Conservation (phyloP, 2,329 filamentous ascomycete species). For the Simplicillium sp. region DNA sequence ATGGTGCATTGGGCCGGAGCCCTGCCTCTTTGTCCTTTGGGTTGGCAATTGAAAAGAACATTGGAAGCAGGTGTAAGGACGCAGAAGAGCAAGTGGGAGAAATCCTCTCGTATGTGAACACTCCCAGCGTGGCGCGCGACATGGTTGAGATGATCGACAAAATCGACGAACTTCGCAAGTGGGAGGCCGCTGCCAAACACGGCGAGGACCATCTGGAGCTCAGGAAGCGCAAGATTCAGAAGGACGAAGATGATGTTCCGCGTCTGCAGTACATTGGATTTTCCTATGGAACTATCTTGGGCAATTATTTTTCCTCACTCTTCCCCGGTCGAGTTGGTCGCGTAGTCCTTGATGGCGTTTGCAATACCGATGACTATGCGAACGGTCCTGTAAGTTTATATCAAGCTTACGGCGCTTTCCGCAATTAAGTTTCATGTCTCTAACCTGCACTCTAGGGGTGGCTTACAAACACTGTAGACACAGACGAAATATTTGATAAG, state of each 20-base stretch:
- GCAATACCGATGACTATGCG: conserved; percentile 25
- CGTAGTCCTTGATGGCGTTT: conserved; percentile 30
- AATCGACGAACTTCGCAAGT: conserved; percentile 14
- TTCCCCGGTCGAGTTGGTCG: conserved; percentile 27
- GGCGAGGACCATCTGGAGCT: conserved; percentile 1
- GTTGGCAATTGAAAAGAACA: neutral
- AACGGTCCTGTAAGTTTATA: conserved; percentile 15
- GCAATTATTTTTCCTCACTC: conserved; percentile 25
- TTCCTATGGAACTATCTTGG: conserved; percentile 31
- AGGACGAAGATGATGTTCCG: conserved; percentile 7
- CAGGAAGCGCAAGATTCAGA: neutral
- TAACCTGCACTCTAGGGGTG: conserved; percentile 16
- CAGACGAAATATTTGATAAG: conserved; percentile 20
- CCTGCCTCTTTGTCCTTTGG: conserved; percentile 13
- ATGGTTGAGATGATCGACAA: conserved; percentile 23
- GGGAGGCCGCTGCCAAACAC: neutral
- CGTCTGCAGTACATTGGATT: conserved; percentile 24
- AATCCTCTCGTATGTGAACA: conserved; percentile 18
- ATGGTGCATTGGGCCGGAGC: conserved; percentile 16
- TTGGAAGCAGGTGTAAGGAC: conserved; percentile 15
- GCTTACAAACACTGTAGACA: conserved; percentile 26
- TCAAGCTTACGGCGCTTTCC: neutral
- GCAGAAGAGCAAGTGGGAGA: conserved; percentile 7
- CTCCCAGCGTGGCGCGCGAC: conserved; percentile 20
- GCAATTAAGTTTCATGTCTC: neutral